Base-by-base conservation (phyloP, 768 basidiomycete species). In the Hydnomerulius pinastri region DNA sequence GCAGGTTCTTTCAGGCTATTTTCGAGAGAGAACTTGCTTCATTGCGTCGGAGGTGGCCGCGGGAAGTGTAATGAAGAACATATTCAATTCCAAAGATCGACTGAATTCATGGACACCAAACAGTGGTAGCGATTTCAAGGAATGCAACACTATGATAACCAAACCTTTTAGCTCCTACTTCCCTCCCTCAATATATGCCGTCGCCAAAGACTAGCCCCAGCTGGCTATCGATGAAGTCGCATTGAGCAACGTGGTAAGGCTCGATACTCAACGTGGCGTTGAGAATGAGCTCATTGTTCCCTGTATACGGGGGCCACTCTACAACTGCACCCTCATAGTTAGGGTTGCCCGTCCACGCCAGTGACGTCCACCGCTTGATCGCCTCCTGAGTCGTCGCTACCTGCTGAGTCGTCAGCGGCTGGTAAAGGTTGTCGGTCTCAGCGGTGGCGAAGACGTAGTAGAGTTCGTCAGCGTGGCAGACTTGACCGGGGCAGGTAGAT, bases 391-490 rank as follows among this genome's bases (percentile, higher is more conserved):
- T 59, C 17, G 45, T 27, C 17, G 10, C 23, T 7, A 53, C 30
- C 12, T 53, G 51, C n/a, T 45, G 32, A 2, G 17, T 21, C 2
- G 43, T 53, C 25, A 60, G 23, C 8, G 48, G 55, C 13, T 62
- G 63, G 33, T 57, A 51, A 20, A 59, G 29, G 21, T 52, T 47
- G 17, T 62, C 57, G 0, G 49, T 60, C 33, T 58, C 62, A 11
- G 47, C 56, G 29, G 41, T 60, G 6, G 53, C 56, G 21, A 64
- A 64, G 2, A 52, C 33, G 46, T 29, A 64, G 29, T 55, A 60
- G 5, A 63, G 52, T 12, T 63, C 55, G 25, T 63, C 61, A 0
- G 55, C 48, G 5, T 57, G 61, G 21, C 61, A 60, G 6, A 54
- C 57, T 1, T 28, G 60, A n/a, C 50, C 50, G 0, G 13, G 44